Evolutionary conservation across 2,329 filamentous ascomycete species (phyloP).

Genomic region (Aspergillus cejpii): DNA sequence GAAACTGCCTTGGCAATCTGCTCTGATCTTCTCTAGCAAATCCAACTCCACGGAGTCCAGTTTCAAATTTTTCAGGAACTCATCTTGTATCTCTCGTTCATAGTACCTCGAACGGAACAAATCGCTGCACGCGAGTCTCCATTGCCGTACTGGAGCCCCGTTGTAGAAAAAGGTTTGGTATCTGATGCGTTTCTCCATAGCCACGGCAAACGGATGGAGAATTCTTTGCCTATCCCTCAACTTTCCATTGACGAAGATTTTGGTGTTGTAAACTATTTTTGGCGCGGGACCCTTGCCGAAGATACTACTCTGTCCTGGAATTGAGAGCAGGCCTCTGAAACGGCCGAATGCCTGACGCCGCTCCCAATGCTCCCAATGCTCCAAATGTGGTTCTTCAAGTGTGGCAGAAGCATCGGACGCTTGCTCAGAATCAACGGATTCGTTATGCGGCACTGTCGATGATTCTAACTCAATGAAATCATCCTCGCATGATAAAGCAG

Average conservation of each 20-base stretch:
- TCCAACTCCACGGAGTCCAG: slow-evolving; percentile 13
- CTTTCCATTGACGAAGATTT: slow-evolving; percentile 8
- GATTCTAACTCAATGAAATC: neutral
- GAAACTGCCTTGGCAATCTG: slow-evolving; percentile 22
- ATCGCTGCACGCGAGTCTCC: slow-evolving; percentile 19
- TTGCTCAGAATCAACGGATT: too few species aligned
- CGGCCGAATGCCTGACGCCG: neutral
- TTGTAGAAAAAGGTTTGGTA: slow-evolving; percentile 18
- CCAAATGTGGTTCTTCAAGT: neutral
- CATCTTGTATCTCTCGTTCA: slow-evolving; percentile 2
- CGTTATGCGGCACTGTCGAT: too few species aligned
- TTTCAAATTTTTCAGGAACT: neutral
- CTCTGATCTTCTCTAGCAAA: slow-evolving; percentile 20
- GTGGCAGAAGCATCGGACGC: too few species aligned
- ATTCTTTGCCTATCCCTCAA: slow-evolving; percentile 14
- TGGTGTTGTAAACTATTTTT: slow-evolving; percentile 1
- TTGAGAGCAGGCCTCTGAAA: neutral
- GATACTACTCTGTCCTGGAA: neutral
- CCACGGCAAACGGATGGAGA: slow-evolving; percentile 17
- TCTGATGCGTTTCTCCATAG: slow-evolving; percentile 18
- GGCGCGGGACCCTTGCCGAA: neutral
- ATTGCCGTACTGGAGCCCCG: slow-evolving; percentile 7
- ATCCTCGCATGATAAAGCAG: neutral
- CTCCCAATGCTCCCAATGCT: neutral
- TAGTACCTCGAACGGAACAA: slow-evolving; percentile 21